Conservation (phyloP, 2,329 filamentous ascomycete genomes). For the Apiospora hydei region DNA sequence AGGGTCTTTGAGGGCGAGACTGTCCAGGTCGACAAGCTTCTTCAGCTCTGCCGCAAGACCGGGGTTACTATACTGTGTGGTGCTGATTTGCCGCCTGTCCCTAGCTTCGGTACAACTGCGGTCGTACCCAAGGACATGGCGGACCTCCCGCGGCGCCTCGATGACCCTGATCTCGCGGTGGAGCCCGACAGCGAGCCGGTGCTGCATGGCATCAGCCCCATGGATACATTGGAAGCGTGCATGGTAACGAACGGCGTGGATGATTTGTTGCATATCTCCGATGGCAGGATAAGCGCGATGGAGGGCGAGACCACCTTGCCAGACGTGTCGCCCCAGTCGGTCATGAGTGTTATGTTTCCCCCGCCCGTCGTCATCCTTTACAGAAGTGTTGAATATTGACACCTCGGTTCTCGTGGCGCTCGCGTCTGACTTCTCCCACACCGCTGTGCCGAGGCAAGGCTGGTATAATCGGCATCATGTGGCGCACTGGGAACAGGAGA, state of each 20-base stretch:
- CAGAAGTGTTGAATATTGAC: conserved; percentile 61
- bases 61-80: conserved; percentile 38
- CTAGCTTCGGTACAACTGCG: conserved; percentile 29
- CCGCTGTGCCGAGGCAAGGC: conserved; percentile 43
- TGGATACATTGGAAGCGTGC: too few species aligned
- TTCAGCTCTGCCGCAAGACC: conserved; percentile 37
- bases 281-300: too few species aligned
- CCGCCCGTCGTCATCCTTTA: conserved; percentile 36
- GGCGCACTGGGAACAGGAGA: conserved; percentile 71
- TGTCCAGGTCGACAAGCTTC: conserved; percentile 37
- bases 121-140: too few species aligned
- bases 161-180: too few species aligned
- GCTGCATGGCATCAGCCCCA: too few species aligned
- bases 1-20: conserved; percentile 38
- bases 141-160: too few species aligned
- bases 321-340: too few species aligned
- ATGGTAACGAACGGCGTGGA: too few species aligned
- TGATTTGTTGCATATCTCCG: too few species aligned
- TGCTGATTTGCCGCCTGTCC: conserved; percentile 31
- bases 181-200: too few species aligned
- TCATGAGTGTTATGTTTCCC: conserved; percentile 41
- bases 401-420: conserved; percentile 76
- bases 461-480: conserved; percentile 65
- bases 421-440: conserved; percentile 76
- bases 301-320: too few species aligned